Conservation (phyloP, 306 rosid genomes). For the Lithocarpus polystachyus region DNA sequence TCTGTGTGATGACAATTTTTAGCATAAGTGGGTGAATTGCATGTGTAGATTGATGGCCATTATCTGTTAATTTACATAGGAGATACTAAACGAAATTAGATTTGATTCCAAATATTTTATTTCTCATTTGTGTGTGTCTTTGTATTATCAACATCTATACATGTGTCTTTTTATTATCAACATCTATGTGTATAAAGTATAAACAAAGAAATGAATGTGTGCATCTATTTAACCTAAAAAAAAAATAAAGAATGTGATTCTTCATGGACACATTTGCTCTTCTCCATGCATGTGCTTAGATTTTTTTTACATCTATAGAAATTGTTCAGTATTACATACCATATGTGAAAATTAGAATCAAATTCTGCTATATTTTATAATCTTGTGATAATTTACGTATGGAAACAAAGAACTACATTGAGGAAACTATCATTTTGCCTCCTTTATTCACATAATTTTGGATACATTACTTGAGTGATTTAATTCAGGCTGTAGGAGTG, state of each 20-base stretch:
- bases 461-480: too few species aligned
- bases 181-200: not conserved
- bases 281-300: not conserved
- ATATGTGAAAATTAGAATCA: not conserved
- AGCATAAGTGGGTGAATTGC: not conserved
- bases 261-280: not conserved
- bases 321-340: not conserved
- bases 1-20: slow-evolving; percentile 8
- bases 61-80: not conserved
- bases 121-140: not conserved
- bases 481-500: too few species aligned
- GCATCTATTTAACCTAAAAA: not conserved
- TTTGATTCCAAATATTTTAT: not conserved
- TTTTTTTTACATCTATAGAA: not conserved
- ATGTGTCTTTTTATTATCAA: not conserved
- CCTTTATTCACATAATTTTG: too few species aligned
- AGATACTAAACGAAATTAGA: not conserved
- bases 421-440: too few species aligned
- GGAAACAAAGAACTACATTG: too few species aligned
- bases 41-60: not conserved
- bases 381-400: too few species aligned
- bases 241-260: not conserved
- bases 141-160: not conserved
- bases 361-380: not conserved
- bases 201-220: not conserved